Percentiles rank a stretch among this genome's conserved stretches.
Evolutionary conservation across 2,329 filamentous ascomycete genomes (phyloP).

Genomic region (Fusarium sp.): DNA sequence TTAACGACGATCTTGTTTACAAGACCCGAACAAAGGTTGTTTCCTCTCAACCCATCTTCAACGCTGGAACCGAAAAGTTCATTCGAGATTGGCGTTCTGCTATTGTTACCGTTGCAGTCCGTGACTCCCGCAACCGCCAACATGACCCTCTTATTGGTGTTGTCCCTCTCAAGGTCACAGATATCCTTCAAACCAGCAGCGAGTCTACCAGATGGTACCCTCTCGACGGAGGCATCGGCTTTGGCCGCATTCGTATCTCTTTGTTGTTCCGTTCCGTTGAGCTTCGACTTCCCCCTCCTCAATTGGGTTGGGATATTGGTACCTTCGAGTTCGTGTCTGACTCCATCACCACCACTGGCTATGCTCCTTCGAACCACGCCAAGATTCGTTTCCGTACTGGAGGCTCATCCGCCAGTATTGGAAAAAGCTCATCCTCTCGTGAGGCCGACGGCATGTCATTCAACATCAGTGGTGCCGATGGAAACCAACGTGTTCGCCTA

Average conservation of each 20-base stretch:
- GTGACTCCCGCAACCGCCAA: constrained; percentile 88
- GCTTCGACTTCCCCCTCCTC: constrained; percentile 81
- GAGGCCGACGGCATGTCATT: constrained; percentile 65
- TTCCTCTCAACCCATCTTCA: constrained; percentile 95
- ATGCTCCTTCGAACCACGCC: constrained; percentile 71
- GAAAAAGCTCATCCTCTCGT: constrained; percentile 69
- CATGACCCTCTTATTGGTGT: constrained; percentile 96
- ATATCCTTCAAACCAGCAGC: constrained; percentile 87
- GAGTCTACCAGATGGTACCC: constrained; percentile 94
- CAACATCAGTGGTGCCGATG: constrained; percentile 58
- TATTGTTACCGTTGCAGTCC: constrained; percentile 87
- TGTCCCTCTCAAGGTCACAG: constrained; percentile 86
- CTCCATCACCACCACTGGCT: constrained; percentile 72
- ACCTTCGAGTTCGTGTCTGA: constrained; percentile 89
- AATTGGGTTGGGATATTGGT: constrained; percentile 94
- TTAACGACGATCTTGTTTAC: constrained; percentile 91
- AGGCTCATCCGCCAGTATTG: constrained; percentile 79
- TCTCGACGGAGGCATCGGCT: constrained; percentile 93
- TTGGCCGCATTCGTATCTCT: constrained; percentile 88
- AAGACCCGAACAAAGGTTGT: constrained; percentile 95
- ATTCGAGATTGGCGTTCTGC: constrained; percentile 91
- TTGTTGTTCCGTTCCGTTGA: constrained; percentile 91
- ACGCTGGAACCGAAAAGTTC: constrained; percentile 93
- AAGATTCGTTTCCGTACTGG: constrained; percentile 86
- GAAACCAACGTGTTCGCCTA: constrained; percentile 68